A percentile compares a stretch with the other conserved stretches of the same genome.
Conservation (phyloP, 2,329 filamentous ascomycete genomes). For the Phialophora chinensis region DNA sequence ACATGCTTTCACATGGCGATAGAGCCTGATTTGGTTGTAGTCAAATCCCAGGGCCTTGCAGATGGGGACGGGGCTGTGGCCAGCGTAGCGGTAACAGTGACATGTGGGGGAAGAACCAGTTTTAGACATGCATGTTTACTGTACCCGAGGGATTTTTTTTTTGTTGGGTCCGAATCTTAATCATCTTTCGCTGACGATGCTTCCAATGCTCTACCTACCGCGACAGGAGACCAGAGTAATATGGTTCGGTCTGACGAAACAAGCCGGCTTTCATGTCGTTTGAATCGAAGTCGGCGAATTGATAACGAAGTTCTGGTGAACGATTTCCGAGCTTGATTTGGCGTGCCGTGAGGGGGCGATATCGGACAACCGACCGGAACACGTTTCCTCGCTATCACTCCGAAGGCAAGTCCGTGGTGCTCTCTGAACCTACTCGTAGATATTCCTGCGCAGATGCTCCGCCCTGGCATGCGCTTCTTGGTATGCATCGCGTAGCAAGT, state of each 20-base stretch:
- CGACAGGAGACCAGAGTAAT: background rate
- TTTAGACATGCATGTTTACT: background rate
- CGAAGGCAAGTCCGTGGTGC: background rate
- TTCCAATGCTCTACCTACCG: background rate
- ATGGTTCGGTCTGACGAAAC: slow-evolving; percentile 4
- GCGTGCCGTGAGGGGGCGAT: background rate
- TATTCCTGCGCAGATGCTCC: background rate
- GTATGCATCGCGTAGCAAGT: background rate
- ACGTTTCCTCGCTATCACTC: background rate
- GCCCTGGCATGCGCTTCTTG: background rate
- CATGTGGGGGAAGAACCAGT: background rate
- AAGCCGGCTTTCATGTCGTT: background rate
- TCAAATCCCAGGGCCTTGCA: background rate
- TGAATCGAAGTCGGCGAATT: background rate
- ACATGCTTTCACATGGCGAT: slow-evolving; percentile 15
- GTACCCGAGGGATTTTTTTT: slow-evolving; percentile 6
- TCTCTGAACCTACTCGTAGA: no score
- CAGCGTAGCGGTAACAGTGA: slow-evolving; percentile 2
- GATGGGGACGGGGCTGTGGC: background rate
- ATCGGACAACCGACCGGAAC: background rate
- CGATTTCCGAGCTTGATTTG: background rate
- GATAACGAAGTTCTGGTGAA: background rate
- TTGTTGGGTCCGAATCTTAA: slow-evolving; percentile 1
- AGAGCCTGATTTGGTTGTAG: background rate
- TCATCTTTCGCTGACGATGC: background rate